Evolutionary conservation across 331 rosid species (phyloP).

Genomic region (Phaseolus coccineus): DNA sequence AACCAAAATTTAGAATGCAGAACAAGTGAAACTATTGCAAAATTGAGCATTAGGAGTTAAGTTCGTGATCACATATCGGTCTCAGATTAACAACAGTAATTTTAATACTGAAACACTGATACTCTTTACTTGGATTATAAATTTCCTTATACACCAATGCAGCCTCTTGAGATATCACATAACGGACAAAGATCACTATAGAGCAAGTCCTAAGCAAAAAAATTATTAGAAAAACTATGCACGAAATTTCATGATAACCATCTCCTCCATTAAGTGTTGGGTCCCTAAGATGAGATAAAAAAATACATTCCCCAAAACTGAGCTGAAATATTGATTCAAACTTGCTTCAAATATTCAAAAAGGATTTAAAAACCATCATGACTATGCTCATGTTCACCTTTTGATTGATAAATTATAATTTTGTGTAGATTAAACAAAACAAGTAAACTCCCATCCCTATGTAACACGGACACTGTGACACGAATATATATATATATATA

Average conservation of each 20-base stretch:
- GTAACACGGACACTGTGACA: too few species aligned
- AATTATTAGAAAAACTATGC: not conserved
- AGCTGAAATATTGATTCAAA: conserved; percentile 12
- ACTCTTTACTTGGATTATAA: not conserved
- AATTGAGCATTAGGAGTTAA: conserved; percentile 13
- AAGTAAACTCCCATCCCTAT: not conserved
- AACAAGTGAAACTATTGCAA: conserved; percentile 7
- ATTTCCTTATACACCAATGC: not conserved
- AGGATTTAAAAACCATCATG: conserved; percentile 7
- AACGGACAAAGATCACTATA: conserved; percentile 2
- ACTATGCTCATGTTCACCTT: conserved; percentile 2
- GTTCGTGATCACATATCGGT: not conserved
- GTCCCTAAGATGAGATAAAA: conserved; percentile 18
- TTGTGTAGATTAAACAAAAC: conserved; percentile 7
- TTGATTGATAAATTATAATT: not conserved
- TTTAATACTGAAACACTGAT: conserved; percentile 11
- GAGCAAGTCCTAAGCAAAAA: conserved; percentile 11
- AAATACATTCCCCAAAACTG: conserved; percentile 1
- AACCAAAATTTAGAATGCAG: conserved; percentile 22
- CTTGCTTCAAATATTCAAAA: conserved; percentile 29
- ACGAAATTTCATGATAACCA: conserved; percentile 21
- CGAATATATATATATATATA: too few species aligned
- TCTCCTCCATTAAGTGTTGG: not conserved
- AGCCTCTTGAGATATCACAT: conserved; percentile 36
- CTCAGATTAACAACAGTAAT: conserved; percentile 11